Evolutionary conservation across 1,284 basidiomycete species (phyloP), one percentile per base, ranked within the genome.

Genomic region (Apiotrichum gracile): DNA sequence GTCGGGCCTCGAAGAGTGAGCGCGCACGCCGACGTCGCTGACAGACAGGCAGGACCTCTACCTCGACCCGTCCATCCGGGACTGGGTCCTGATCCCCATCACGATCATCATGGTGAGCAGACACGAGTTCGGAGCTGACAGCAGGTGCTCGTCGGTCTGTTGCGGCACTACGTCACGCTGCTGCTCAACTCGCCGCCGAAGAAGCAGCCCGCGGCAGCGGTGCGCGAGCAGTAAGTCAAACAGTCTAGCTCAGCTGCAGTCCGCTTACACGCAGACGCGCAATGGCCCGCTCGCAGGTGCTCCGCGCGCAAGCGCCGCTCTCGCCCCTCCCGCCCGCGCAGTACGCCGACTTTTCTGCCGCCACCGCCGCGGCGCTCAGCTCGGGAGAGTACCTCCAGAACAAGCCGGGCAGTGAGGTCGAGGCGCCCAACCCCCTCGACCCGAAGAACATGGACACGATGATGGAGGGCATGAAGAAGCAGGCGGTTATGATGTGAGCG

Each of bases 401-500:
- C 1, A 84, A 85, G 62, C 73, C 73, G 26, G 79, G 79, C 24
- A 58, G 62, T 12, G 73, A 74, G 41, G 70, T 66, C 50, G 83
- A 85, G 55, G 75, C 87, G 1, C 67, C 76, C 34, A 81, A 80
- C 62, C 81, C 82, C 2, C 82, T 98, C 66, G 92, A 98, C 77
- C 90, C 91, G 7, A 83, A 82, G 35, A 84, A 86, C 46, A 97
- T 98, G 92, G 96, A 98, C 59, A 87, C 86, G 26, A 96, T 98
- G 91, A 96, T 98, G 92, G 83, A 92, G 27, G 90, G 90, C 47
- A 90, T 98, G 87, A 98, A 97, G 80, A 96, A 94, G 47, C 94
- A 97, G 77, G 92, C 92, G 80, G 92, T 97, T 50, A 93, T 94
- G 74, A 75, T 76, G 74, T 73, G 58, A n/a, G n/a, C n/a, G n/a